Evolutionary conservation across 768 basidiomycete species (phyloP).

Genomic region (Termitomyces titanicus): DNA sequence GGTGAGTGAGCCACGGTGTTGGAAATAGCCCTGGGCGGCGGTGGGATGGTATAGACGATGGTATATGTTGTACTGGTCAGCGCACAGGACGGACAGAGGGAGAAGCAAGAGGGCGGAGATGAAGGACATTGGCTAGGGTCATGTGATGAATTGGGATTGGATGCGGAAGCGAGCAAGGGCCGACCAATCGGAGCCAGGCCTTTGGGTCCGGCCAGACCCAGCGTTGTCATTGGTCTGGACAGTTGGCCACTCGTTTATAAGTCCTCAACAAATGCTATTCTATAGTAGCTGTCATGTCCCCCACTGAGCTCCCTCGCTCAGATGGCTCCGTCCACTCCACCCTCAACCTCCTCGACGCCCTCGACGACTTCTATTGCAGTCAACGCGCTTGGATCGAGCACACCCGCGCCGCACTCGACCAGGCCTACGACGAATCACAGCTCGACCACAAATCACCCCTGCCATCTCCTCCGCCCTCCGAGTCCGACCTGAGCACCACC

Average conservation of each 20-base stretch:
- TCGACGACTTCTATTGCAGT: constrained; percentile 64
- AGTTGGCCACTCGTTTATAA: constrained; percentile 11
- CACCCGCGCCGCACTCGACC: constrained; percentile 55
- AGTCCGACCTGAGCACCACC: constrained; percentile 4
- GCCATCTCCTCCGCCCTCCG: constrained; percentile 9
- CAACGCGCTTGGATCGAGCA: constrained; percentile 72
- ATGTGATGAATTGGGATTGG: constrained; percentile 6
- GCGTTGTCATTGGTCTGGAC: constrained; percentile 20
- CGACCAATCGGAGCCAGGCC: constrained; percentile 13
- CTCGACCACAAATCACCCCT: neutral
- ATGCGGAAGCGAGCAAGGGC: constrained; percentile 1
- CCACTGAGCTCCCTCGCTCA: constrained; percentile 19
- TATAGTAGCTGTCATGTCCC: constrained; percentile 25
- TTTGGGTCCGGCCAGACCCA: neutral
- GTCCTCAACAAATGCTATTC: no score
- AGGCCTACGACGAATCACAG: constrained; percentile 1
- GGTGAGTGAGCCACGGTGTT: constrained; percentile 38
- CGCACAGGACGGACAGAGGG: constrained; percentile 6
- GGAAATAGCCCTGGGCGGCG: constrained; percentile 33
- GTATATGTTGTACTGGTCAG: constrained; percentile 28
- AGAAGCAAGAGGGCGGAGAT: constrained; percentile 9
- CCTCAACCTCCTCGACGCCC: constrained; percentile 57
- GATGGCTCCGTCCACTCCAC: constrained; percentile 41
- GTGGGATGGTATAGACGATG: constrained; percentile 55
- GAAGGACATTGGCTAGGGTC: constrained; percentile 2